phyloP scores from a whole-genome alignment of 805 yeast species.

The Gaillardinia entomophila region DNA sequence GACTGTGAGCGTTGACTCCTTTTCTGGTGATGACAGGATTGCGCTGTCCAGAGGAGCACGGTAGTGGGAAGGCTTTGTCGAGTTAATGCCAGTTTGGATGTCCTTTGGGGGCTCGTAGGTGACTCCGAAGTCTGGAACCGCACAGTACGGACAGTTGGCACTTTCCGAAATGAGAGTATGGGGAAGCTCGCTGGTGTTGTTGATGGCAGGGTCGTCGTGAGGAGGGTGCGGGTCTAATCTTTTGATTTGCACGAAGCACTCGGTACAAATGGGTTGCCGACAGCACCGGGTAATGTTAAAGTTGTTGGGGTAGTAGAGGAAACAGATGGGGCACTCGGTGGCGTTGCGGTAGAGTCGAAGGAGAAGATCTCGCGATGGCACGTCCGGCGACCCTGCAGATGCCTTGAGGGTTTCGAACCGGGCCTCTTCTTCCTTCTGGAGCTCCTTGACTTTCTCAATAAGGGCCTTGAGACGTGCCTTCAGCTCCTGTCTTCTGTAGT shows the following conservation, averaged over 20 bases:
- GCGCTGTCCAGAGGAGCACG: slow-evolving; percentile 1
- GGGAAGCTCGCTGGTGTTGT: slow-evolving; percentile 35
- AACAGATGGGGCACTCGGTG: slow-evolving; percentile 91
- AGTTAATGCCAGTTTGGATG: slow-evolving; percentile 52
- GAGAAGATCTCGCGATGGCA: slow-evolving; percentile 42
- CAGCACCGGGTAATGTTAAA: slow-evolving; percentile 84
- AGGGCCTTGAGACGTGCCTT: slow-evolving; percentile 40
- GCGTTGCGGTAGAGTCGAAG: slow-evolving; percentile 60
- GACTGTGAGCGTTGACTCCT: slow-evolving; percentile 1
- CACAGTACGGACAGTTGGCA: slow-evolving; percentile 91
- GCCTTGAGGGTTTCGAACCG: slow-evolving; percentile 19
- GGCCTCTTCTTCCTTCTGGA: slow-evolving; percentile 30
- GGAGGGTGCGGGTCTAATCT: slow-evolving; percentile 92
- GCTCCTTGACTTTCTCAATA: slow-evolving; percentile 21
- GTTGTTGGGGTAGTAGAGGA: slow-evolving; percentile 73
- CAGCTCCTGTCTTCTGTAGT: slow-evolving; percentile 43
- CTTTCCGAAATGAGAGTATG: slow-evolving; percentile 77
- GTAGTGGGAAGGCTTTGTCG: slow-evolving; percentile 45
- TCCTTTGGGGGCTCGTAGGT: slow-evolving; percentile 61
- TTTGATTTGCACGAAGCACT: slow-evolving; percentile 94
- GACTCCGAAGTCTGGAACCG: slow-evolving; percentile 79
- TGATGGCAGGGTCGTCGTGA: slow-evolving; percentile 50
- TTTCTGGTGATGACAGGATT: slow-evolving; percentile 1
- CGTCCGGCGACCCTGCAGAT: slow-evolving; percentile 11
- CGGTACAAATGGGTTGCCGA: slow-evolving; percentile 88